Conservation (phyloP, 2,329 filamentous ascomycete species). For the Didymella segeticola region DNA sequence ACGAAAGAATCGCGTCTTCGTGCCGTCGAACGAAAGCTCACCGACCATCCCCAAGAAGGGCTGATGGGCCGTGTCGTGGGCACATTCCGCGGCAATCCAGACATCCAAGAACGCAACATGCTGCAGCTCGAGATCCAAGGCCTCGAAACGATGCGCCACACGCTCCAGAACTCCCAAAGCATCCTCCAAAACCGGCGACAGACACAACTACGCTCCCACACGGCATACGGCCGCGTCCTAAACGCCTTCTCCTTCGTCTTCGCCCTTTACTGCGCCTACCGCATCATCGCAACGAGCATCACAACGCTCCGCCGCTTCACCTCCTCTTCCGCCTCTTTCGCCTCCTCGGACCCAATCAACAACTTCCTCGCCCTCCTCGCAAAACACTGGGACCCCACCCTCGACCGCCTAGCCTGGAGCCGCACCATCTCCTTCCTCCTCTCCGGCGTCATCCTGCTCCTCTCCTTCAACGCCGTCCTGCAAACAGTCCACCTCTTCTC, state of each 20-base stretch:
- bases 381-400: conserved; percentile 81
- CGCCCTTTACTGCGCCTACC: conserved; percentile 83
- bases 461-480: conserved; percentile 81
- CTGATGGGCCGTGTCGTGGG: conserved; percentile 78
- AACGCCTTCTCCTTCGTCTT: conserved; percentile 72
- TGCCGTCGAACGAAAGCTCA: conserved; percentile 70
- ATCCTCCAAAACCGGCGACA: conserved; percentile 68
- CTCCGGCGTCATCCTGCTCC: conserved; percentile 80
- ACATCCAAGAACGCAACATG: conserved; percentile 59
- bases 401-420: conserved; percentile 84
- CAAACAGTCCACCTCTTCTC: conserved; percentile 85
- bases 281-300: conserved; percentile 74
- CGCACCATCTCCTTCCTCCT: conserved; percentile 85
- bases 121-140: conserved; percentile 79
- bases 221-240: conserved; percentile 69
- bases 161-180: conserved; percentile 69
- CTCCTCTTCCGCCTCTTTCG: conserved; percentile 61
- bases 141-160: conserved; percentile 79
- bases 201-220: conserved; percentile 71
- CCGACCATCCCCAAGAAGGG: conserved; percentile 58
- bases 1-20: conserved; percentile 77
- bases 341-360: conserved; percentile 81
- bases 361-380: conserved; percentile 80
- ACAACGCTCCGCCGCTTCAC: conserved; percentile 70
- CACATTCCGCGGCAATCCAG: conserved; percentile 68